A percentile compares a stretch with the other conserved stretches of the same genome.
phyloP scores from a whole-genome alignment of 1,284 basidiomycete species.

The Pyrrhoderma lamaoense region DNA sequence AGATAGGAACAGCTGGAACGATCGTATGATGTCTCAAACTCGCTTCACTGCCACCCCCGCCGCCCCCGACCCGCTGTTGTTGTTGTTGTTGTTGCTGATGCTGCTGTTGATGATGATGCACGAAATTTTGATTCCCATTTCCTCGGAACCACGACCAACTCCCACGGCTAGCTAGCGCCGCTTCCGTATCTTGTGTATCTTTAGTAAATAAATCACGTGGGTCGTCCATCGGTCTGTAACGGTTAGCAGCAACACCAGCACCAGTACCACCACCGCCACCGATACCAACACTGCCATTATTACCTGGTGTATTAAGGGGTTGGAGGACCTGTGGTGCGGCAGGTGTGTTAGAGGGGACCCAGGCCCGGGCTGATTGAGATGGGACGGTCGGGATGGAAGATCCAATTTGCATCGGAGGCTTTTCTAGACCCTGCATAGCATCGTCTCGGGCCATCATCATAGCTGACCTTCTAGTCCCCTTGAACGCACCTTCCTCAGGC shows the following conservation, averaged over 20 bases:
- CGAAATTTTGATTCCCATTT: too few relatives aligned
- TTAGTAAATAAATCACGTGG: too few relatives aligned
- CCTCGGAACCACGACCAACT: conserved; percentile 16
- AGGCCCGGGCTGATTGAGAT: neutral
- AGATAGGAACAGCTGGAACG: neutral
- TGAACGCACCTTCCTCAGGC: conserved; percentile 1
- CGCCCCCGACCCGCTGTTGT: conserved; percentile 2
- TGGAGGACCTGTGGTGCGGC: neutral
- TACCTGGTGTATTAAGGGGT: too few relatives aligned
- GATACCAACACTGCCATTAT: too few relatives aligned
- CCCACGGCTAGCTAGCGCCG: conserved; percentile 10
- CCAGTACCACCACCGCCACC: too few relatives aligned
- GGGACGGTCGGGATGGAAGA: conserved; percentile 1
- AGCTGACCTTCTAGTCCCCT: too few relatives aligned
- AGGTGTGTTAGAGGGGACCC: neutral
- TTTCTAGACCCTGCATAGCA: too few relatives aligned
- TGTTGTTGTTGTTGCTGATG: too few relatives aligned
- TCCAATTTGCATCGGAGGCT: neutral
- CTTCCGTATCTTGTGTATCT: neutral
- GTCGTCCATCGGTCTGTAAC: too few relatives aligned
- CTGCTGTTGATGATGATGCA: too few relatives aligned
- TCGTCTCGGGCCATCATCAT: too few relatives aligned
- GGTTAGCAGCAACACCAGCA: too few relatives aligned
- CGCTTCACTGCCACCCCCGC: neutral
- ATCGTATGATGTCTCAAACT: conserved; percentile 8